phyloP scores from a whole-genome alignment of 2,329 filamentous ascomycete genomes.

The Triangularia setosa region DNA sequence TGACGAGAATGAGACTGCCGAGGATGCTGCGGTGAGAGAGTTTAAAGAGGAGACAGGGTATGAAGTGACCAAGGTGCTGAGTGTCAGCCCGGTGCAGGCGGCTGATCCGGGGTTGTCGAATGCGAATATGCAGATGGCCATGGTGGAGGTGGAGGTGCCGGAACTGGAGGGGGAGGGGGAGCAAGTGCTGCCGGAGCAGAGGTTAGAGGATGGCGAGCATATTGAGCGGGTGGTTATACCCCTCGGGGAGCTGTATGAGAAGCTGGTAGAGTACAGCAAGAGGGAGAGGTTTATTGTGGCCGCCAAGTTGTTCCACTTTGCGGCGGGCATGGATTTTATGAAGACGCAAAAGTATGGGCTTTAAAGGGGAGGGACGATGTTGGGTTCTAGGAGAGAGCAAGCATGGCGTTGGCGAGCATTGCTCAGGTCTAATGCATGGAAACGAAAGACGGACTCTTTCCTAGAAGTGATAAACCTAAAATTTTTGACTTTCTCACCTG shows the following conservation, averaged over 20 bases:
- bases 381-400: background rate
- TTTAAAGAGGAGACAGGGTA: constrained; percentile 55
- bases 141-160: constrained; percentile 51
- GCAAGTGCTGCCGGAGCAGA: constrained; percentile 51
- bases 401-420: background rate
- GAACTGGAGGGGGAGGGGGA: constrained; percentile 38
- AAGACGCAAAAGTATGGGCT: constrained; percentile 25
- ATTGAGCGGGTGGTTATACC: constrained; percentile 59
- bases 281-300: constrained; percentile 51
- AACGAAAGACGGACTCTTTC: background rate
- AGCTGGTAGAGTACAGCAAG: constrained; percentile 44
- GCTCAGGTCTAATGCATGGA: background rate
- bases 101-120: constrained; percentile 56
- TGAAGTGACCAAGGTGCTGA: constrained; percentile 43
- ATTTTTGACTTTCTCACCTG: background rate
- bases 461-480: background rate
- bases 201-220: constrained; percentile 57
- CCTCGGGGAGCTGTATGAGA: constrained; percentile 51
- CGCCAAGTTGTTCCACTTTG: constrained; percentile 59
- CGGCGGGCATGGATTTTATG: constrained; percentile 52
- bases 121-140: constrained; percentile 59
- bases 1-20: constrained; percentile 49
- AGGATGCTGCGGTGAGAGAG: constrained; percentile 50
- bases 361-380: background rate
- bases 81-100: constrained; percentile 51